These are phyloP conservation scores for Mitragyna speciosa DNA, from an alignment of 257 asterid genomes.

Conservation along the genomic window DNA sequence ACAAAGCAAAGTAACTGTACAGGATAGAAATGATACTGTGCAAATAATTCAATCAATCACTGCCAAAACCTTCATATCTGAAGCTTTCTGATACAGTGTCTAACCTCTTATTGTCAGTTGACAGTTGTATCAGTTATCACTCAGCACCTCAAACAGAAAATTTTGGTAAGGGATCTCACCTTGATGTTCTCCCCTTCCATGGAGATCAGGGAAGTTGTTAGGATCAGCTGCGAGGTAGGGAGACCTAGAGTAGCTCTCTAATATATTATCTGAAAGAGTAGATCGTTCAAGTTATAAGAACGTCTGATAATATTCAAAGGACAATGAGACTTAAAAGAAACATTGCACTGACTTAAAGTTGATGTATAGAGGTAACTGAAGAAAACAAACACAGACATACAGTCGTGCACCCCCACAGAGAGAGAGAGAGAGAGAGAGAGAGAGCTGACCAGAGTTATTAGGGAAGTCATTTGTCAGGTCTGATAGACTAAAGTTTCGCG, in stretches of 20 bases:
- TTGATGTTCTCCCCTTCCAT: slow-evolving; percentile 49
- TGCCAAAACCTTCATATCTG: slow-evolving; percentile 53
- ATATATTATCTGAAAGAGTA: slow-evolving; percentile 53
- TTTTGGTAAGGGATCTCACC: slow-evolving; percentile 32
- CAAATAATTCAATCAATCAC: slow-evolving; percentile 35
- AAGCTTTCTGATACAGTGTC: slow-evolving; percentile 58
- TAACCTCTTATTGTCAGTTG: slow-evolving; percentile 50
- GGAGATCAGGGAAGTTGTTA: slow-evolving; percentile 51
- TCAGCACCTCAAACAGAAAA: slow-evolving; percentile 7
- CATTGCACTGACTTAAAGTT: background rate
- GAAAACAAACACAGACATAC: background rate
- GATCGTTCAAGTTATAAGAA: slow-evolving; percentile 10
- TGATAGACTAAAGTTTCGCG: slow-evolving; percentile 85
- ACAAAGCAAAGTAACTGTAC: background rate
- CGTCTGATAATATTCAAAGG: background rate
- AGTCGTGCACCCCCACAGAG: background rate
- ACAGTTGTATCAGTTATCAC: slow-evolving; percentile 10
- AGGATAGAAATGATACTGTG: slow-evolving; percentile 22
- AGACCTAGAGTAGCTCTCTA: slow-evolving; percentile 71
- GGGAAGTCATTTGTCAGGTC: slow-evolving; percentile 83
- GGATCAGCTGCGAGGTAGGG: slow-evolving; percentile 65
- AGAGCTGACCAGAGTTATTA: slow-evolving; percentile 59
- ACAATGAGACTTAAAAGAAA: background rate
- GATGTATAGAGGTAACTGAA: background rate
- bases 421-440: slow-evolving; percentile 11